Evolutionary conservation across 2,329 filamentous ascomycete species (phyloP), one percentile per base, ranked within the genome.

Genomic region (Diplocarpon rosae): DNA sequence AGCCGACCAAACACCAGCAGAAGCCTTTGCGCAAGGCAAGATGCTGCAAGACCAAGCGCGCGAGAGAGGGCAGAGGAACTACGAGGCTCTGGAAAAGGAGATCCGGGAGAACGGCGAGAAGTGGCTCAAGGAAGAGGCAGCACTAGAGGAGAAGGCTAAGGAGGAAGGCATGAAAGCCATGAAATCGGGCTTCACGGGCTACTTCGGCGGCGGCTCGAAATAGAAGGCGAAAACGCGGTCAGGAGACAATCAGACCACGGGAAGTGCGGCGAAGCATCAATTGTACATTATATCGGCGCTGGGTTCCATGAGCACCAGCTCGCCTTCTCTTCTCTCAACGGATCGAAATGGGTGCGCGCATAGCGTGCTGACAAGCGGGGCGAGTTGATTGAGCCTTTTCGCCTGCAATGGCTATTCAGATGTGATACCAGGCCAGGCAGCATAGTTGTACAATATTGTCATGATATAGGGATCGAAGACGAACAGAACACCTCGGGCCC

Each of bases 21-120:
- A 94, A 62, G 87, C 85, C 11, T 77, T 92, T 50, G 80, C 84
- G 2, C 81, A 95, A 65, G 92, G 90, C 57, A 98, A 96, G 76
- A 95, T 96, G 86, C 71, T 95, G 54, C 88, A 89, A 66, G 92
- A 98, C 61, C 81, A 94, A 64, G 88, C 92, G 40, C 80, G 92
- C 39, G 92, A 98, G 68, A 77, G 88, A 39, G 92, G 92, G 29
- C 85, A 89, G 67, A 82, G 83, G 63, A 84, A 89, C 65, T 98
- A 96, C 66, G 78, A 94, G 69, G 68, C 81, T 55, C 74, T 96
- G 50, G 90, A 96, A 65, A 82, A 81, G 66, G 84, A 95, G 68
- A 94, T 98, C 57, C 76, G 83, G 37, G 84, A 93, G 65, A 92
- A 96, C 62, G 92, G 89, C 42, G 87, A 90, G 64, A 87, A 90